Conservation (phyloP, 345 rosid species). For the Schrenkiella parvula region DNA sequence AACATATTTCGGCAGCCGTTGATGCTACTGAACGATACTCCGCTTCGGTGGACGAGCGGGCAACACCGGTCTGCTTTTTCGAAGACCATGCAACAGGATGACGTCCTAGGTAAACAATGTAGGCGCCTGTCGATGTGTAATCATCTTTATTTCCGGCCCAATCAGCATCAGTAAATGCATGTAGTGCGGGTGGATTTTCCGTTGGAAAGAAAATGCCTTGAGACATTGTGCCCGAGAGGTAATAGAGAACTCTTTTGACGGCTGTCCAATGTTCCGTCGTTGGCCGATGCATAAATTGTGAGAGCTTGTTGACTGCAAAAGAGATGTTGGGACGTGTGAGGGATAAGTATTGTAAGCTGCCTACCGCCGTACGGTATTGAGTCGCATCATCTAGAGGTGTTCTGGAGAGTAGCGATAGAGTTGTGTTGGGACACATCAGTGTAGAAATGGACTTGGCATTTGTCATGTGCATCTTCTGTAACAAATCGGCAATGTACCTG, state of each 20-base stretch:
- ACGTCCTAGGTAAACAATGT: background rate
- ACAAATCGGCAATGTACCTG: too few species aligned
- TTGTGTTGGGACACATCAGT: too few species aligned
- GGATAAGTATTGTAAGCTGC: background rate
- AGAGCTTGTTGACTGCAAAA: background rate
- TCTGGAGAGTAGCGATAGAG: too few species aligned
- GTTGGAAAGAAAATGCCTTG: background rate
- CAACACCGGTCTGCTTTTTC: background rate
- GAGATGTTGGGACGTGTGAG: background rate
- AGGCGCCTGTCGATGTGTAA: background rate
- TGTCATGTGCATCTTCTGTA: too few species aligned
- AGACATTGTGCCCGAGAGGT: background rate
- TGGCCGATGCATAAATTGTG: background rate
- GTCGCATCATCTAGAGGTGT: too few species aligned
- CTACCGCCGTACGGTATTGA: rapidly evolving
- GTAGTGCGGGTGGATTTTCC: background rate
- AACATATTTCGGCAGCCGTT: background rate
- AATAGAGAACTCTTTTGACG: background rate
- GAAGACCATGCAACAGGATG: background rate
- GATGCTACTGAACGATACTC: background rate
- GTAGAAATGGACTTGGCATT: too few species aligned
- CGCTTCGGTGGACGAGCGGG: background rate
- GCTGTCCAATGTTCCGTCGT: background rate
- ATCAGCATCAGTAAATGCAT: background rate
- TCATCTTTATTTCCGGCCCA: background rate